phyloP scores from a whole-genome alignment of 164 flowering plant genomes.

The Umbellularia californica region DNA sequence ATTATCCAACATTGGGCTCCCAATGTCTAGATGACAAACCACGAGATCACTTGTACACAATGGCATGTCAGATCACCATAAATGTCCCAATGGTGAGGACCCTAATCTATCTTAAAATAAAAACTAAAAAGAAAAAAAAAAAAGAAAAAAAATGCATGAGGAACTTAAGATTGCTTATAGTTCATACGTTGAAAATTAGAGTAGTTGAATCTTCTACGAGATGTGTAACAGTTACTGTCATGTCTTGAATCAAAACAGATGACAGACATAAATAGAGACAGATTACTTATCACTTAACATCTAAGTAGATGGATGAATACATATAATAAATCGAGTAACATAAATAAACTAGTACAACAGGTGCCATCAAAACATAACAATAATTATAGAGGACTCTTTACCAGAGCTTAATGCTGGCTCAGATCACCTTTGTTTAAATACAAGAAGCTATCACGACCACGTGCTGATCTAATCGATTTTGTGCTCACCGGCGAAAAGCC shows the following conservation, averaged over 20 bases:
- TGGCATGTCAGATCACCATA: background rate
- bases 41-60: background rate
- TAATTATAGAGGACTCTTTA: background rate
- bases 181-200: no score
- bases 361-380: background rate
- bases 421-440: constrained; percentile 33
- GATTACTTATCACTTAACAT: background rate
- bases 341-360: background rate
- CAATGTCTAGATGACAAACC: background rate
- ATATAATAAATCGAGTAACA: background rate
- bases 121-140: background rate
- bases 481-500: constrained; percentile 42
- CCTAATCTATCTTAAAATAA: background rate
- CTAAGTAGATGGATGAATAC: background rate
- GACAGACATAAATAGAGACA: background rate
- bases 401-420: constrained; percentile 3
- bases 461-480: constrained; percentile 13
- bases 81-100: background rate
- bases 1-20: no score
- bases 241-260: background rate
- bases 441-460: background rate
- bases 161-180: no score
- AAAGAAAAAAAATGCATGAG: no score
- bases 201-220: no score
- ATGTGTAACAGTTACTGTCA: background rate